Conservation (phyloP, 2,329 filamentous ascomycete species). For the Alternaria novae-zelandiae region DNA sequence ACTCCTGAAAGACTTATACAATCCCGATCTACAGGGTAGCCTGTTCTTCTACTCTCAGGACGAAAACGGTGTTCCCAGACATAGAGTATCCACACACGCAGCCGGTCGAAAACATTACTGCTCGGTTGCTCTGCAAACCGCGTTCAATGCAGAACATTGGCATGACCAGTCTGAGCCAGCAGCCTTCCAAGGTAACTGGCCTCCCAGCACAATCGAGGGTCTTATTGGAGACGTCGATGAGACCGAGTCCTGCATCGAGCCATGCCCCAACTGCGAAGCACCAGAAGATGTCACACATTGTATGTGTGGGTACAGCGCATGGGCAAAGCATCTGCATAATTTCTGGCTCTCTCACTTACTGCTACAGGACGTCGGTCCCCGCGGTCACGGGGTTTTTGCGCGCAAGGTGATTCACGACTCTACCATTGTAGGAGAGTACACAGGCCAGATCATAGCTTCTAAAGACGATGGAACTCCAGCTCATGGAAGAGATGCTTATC, state of each 20-base stretch:
- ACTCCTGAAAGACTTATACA: not conserved
- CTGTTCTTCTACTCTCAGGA: not conserved
- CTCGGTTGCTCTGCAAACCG: not conserved
- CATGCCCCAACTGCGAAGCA: not conserved
- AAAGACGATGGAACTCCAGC: not conserved
- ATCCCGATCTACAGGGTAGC: not conserved
- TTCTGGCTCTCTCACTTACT: not conserved
- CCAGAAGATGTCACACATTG: not conserved
- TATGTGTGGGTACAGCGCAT: not conserved
- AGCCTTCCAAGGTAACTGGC: not conserved
- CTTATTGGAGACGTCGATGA: not conserved
- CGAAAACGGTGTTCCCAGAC: not conserved
- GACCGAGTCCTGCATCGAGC: not conserved
- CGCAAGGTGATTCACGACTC: not conserved
- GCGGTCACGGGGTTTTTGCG: not conserved
- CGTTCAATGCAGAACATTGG: not conserved
- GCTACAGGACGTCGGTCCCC: not conserved
- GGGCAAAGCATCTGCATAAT: not conserved
- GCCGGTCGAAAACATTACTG: not conserved
- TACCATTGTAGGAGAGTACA: not conserved
- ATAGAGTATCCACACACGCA: not conserved
- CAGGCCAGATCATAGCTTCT: not conserved
- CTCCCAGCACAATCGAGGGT: not conserved
- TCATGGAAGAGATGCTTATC: not conserved
- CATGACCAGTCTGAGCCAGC: not conserved